Evolutionary conservation across 306 rosid genomes (phyloP), one percentile per base, ranked within the genome.

Genomic region (Ormosia emarginata): DNA sequence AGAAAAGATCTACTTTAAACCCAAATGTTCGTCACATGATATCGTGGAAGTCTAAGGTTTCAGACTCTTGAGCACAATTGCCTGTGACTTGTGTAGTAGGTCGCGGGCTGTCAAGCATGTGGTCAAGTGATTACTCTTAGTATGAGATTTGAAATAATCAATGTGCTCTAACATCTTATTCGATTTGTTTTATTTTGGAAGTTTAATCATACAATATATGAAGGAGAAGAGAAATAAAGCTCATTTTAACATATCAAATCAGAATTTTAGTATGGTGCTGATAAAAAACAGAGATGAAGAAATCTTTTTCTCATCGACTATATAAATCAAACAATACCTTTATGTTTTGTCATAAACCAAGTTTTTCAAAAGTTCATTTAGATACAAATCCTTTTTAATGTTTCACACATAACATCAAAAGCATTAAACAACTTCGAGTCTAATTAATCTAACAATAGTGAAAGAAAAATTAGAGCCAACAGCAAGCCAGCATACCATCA

Each of bases 41-140:
- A 14, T 12, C 29, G 3, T 67, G 74, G 40, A 58, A 47, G 52
- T 70, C 47, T 79, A 41, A 24, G 67, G 64, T 37, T 64, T 74
- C 59, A 40, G 77, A 79, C 43, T 73, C 67, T 33, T 33, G 36
- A 24, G 50, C 33, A 53, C 7, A 36, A 39, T 56, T 77, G 34
- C 14, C 41, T 64, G 24, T 40, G 75, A 74, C 77, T 81, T 34
- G 59, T 70, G 37, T 49, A 11, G 11, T 13, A 40, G 58, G 8
- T 61, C 44, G 7, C 43, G 58, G 74, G 58, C 55, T 46, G 43
- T 75, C 73, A 13, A 74, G 59, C 87, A 79, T 76, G 71, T 74
- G 81, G 39, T 57, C 84, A 79, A 73, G 81, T 67, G 67, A 41
- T 49, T 63, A 64, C 64, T 72, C 78, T 14, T 9, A 17, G 39